Evolutionary conservation across 139 green algal genomes (phyloP), one percentile per base, ranked within the genome.

Genomic region (Picochlorum sp.): DNA sequence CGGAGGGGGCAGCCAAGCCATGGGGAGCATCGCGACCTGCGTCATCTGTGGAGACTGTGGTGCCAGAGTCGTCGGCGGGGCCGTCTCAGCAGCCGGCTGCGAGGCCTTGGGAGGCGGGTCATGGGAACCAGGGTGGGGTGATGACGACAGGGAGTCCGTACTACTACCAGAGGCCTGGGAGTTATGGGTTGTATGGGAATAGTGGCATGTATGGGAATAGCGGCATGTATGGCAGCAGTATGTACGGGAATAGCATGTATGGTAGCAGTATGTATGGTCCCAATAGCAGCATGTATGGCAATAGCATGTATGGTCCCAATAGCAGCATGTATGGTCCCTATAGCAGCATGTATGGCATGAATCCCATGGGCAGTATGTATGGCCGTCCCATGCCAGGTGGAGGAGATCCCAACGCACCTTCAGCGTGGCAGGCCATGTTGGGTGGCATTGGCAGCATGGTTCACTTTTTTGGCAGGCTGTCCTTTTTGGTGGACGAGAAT

Each of bases 401-500:
- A 81, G 45, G 67, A 20, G 77, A 74, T 28, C 69, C 75, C 15
- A 67, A 66, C 24, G 66, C 83, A 41, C 71, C 83, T 18, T 63
- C 77, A n/a, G 77, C 68, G 28, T 97, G 89, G 92, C 86, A 95
- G 65, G 67, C 68, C 18, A 82, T 91, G 65, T 74, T 75, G 49
- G 60, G 57, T 24, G 70, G 56, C 23, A 41, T 77, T 37, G 45
- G 65, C 59, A 80, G 80, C 18, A 73, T 96, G 4, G 88, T 99
- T 76, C 73, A 83, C 57, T 92, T 96, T 45, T 97, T 98, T 67
- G 94, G 94, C 0, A 82, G 91, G 4, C 77, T 99, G 13, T 94
- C 90, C 6, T 96, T 96, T 66, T 73, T 98, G 18, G 92, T 98
- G 37, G 93, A 98, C 71, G 91, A 99, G 65, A 99, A 98, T 68